Conservation (phyloP, 2,329 filamentous ascomycete genomes). For the Fusarium falciforme region DNA sequence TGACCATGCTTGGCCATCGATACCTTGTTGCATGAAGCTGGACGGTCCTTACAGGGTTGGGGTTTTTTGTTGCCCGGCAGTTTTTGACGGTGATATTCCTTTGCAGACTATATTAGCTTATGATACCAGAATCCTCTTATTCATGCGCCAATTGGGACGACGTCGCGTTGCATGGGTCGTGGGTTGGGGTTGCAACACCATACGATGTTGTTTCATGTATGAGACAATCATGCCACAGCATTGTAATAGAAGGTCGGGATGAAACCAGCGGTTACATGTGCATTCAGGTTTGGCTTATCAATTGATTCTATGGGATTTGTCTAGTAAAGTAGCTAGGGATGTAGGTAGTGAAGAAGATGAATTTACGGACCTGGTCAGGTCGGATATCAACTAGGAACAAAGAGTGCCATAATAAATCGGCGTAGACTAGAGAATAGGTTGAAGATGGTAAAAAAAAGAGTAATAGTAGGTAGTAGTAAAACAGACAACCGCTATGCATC, state of each 20-base stretch:
- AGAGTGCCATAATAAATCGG: slow-evolving; percentile 34
- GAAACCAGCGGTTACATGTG: slow-evolving; percentile 14
- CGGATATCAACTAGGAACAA: slow-evolving; percentile 41
- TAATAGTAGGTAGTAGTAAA: slow-evolving; percentile 16
- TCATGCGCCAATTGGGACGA: slow-evolving; percentile 16
- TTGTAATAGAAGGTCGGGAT: not conserved
- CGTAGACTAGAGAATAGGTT: slow-evolving; percentile 36
- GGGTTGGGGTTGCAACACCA: slow-evolving; percentile 25
- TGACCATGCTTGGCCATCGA: slow-evolving; percentile 3
- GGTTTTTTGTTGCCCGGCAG: slow-evolving; percentile 10
- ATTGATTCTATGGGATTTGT: slow-evolving; percentile 31
- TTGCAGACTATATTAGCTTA: slow-evolving; percentile 21
- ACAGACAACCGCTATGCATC: slow-evolving; percentile 37
- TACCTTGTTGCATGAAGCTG: slow-evolving; percentile 14
- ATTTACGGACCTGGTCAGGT: slow-evolving; percentile 31
- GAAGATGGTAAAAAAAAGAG: not conserved
- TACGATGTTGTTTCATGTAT: slow-evolving; percentile 37
- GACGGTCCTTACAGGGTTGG: slow-evolving; percentile 24
- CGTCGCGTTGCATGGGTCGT: slow-evolving; percentile 24
- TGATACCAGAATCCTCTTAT: slow-evolving; percentile 35
- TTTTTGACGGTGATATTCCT: not conserved
- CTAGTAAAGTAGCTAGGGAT: slow-evolving; percentile 3
- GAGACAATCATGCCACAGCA: slow-evolving; percentile 21
- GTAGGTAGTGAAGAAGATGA: slow-evolving; percentile 26
- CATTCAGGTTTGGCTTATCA: slow-evolving; percentile 8